A percentile compares a stretch with the other conserved stretches of the same genome.
phyloP scores from a whole-genome alignment of 2,329 filamentous ascomycete genomes.

The Ascomycota sp. region DNA sequence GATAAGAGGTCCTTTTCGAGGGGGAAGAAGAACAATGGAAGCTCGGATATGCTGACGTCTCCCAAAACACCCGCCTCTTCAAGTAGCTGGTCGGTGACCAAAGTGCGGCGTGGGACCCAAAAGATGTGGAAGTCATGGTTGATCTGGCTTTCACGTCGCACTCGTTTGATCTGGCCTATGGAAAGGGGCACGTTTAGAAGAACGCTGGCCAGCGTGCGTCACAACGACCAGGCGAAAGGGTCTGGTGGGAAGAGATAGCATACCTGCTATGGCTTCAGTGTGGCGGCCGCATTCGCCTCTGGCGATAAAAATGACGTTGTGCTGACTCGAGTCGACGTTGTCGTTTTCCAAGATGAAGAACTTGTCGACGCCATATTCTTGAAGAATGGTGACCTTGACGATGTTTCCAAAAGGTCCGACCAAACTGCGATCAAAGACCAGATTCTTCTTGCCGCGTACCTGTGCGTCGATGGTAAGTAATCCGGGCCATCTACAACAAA shows the following conservation, averaged over 20 bases:
- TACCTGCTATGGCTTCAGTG: slow-evolving; percentile 76
- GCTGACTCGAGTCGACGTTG: slow-evolving; percentile 84
- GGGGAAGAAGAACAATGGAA: slow-evolving; percentile 77
- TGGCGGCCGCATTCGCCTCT: slow-evolving; percentile 75
- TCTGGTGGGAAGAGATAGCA: slow-evolving; percentile 11
- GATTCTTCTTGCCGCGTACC: slow-evolving; percentile 97
- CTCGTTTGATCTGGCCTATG: slow-evolving; percentile 71
- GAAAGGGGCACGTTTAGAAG: slow-evolving; percentile 13
- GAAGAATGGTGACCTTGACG: slow-evolving; percentile 84
- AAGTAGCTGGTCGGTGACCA: slow-evolving; percentile 76
- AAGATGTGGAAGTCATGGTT: slow-evolving; percentile 95
- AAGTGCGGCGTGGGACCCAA: slow-evolving; percentile 81
- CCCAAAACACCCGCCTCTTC: slow-evolving; percentile 87
- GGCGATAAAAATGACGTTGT: slow-evolving; percentile 86
- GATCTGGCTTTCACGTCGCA: slow-evolving; percentile 71
- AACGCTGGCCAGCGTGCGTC: neutral
- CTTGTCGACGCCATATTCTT: slow-evolving; percentile 95
- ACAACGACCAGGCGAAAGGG: neutral
- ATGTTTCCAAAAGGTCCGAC: slow-evolving; percentile 79
- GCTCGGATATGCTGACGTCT: slow-evolving; percentile 73
- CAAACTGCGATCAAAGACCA: slow-evolving; percentile 79
- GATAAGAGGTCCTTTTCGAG: slow-evolving; percentile 83
- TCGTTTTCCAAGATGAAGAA: slow-evolving; percentile 93
- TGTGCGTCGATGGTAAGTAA: slow-evolving; percentile 26
- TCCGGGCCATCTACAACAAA: too few relatives aligned